phyloP scores from a whole-genome alignment of 1,284 basidiomycete species.

The Pseudozyma flocculosa region DNA sequence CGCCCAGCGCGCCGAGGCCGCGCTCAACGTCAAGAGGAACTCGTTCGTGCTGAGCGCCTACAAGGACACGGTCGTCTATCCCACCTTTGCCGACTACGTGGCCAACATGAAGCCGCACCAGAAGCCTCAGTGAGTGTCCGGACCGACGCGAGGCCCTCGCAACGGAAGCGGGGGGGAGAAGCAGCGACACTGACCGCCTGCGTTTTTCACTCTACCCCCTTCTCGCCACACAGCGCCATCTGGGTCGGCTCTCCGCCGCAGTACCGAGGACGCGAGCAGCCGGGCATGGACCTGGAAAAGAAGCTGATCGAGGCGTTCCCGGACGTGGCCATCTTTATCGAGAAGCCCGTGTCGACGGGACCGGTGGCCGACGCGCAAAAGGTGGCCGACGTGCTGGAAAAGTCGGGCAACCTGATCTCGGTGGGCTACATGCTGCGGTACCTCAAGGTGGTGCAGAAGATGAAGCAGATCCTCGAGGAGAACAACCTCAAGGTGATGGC shows the following conservation, averaged over 20 bases:
- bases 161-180: background rate
- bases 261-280: conserved; percentile 66
- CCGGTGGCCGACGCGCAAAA: conserved; percentile 63
- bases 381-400: conserved; percentile 53
- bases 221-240: conserved; percentile 64
- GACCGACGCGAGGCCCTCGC: background rate
- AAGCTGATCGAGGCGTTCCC: conserved; percentile 82
- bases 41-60: conserved; percentile 93
- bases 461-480: conserved; percentile 89
- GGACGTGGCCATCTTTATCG: conserved; percentile 78
- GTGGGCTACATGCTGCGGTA: conserved; percentile 71
- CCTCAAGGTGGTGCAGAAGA: conserved; percentile 79
- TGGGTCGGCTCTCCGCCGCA: conserved; percentile 90
- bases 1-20: conserved; percentile 74
- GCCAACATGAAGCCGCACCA: conserved; percentile 65
- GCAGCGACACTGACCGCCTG: no score
- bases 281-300: conserved; percentile 81
- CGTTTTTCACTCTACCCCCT: background rate
- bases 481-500: conserved; percentile 96
- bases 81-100: conserved; percentile 81
- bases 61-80: conserved; percentile 83
- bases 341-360: conserved; percentile 90
- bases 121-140: conserved; percentile 56
- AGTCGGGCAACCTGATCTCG: conserved; percentile 70
- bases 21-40: conserved; percentile 85